Evolutionary conservation across 345 rosid species (phyloP), one percentile per base, ranked within the genome.

Genomic region (Crucihimalaya himalaica): DNA sequence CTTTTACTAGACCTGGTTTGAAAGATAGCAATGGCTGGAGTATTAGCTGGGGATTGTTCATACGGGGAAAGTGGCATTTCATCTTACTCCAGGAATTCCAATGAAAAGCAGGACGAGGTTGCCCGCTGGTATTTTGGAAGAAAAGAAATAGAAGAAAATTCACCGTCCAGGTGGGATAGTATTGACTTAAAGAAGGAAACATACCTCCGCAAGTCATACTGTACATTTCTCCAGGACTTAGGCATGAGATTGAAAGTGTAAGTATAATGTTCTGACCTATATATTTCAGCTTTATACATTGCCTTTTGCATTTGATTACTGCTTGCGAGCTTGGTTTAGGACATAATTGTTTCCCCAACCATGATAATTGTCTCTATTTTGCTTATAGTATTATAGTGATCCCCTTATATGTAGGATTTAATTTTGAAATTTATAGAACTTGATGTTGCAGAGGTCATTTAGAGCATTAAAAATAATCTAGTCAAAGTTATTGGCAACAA

Each of bases 221-320:
- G 99, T 78, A 95, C 99, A 14, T 92, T 86, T 84, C 78, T 95
- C 81, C 99, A 95, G 81, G 99, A 92, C 81, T 83, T 95, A 64
- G 99, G 99, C 83, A 95, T 95, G 97, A 72, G 96, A 74, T 84
- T 95, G n/a, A 95, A 92, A 92, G 98, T 95, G 99, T 93, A 81
- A 88, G 98, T 71, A 25, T 29, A 21, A 5, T 39, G 14, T 65
- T 71, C 35, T 57, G 28, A n/a, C 14, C 16, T 16, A 45, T 5
- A 10, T 57, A 5, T 51, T 50, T 69, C 59, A 28, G 42, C 23
- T 34, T 71, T 11, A 23, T 19, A 2, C 6, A 2, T 51, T 65
- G 51, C 43, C 14, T 60, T 67, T 72, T 72, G 20, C 29, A 20
- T 42, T 63, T 42, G 20, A 29, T 45, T 8, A 42, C 34, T 28